Evolutionary conservation across 257 asterid species (phyloP), one percentile per base, ranked within the genome.

Genomic region (Solanum etuberosum): DNA sequence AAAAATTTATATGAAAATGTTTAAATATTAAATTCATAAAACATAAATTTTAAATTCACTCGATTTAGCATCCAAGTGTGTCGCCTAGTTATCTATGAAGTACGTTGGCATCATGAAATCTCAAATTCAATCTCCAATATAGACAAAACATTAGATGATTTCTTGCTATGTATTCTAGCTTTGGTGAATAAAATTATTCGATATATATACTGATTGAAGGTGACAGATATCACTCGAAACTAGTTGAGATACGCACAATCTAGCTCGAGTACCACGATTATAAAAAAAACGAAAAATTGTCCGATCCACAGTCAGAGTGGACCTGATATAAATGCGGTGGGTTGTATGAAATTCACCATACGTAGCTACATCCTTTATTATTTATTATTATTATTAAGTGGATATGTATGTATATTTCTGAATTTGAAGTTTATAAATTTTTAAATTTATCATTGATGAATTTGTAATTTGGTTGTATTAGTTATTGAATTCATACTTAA

Each of bases 211-310:
- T 57, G 5, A 20, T 54, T 0, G 2, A 1, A 57, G 5, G 5
- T 57, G 25, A 20, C 1, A 57, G 0, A 7, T 57, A 57, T 57
- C 12, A 6, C 3, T 1, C 4, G 9, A 3, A 54, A 20, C 1
- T 54, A 54, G 0, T 20, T 1, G 5, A 54, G 2, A 20, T 20
- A 20, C 1, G 0, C 9, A 20, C 1, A 54, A 54, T 6, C 1
- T 54, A 6, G 4, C 2, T 20, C 25, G 0, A 57, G 1, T 20
- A 6, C 2, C 2, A 57, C 12, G 0, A 57, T 7, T 20, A 7
- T 57, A 20, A 7, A 18, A 51, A 54, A 18, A 3, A 20, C 2
- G 2, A 57, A 20, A 54, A 57, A 57, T 57, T 1, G 12, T 57
- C 2, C 2, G 25, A 54, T 54, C 25, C 63, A 54, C 83, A 34